Base-by-base conservation (phyloP, 257 asterid species). In the Schizonepeta tenuifolia region DNA sequence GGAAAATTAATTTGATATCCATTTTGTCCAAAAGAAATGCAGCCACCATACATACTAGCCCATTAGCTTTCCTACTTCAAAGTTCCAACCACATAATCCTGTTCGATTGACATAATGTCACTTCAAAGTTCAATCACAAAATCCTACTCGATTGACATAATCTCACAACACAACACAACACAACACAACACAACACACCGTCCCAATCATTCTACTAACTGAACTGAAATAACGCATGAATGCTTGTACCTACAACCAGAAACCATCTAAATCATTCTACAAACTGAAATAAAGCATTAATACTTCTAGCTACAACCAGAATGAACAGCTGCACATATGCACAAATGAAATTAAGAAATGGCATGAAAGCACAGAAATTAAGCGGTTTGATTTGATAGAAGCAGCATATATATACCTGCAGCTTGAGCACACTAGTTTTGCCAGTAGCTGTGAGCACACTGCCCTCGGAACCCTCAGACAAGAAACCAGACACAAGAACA, bases 371-470 rank as follows among this genome's bases (percentile, higher is more conserved):
- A 36, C 6, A 24, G 67, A 5, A 68, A 26, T 20, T 3, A 57
- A 57, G 21, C 28, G 12, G 36, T 13, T n/a, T n/a, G 15, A 68
- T 21, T 38, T 38, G 43, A 49, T 15, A 9, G 24, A 62, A 71
- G 17, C 20, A 54, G 33, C 81, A 89, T 60, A 65, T 56, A 65
- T 56, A 40, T 65, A 65, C 99, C 97, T 91, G 98, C 71, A 94
- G 82, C 89, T 94, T 94, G 68, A 90, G 82, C 62, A 92, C 98
- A 69, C 81, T 88, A 2, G 98, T 90, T 86, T 84, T 90, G 63
- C 80, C 92, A 71, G 98, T 81, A 65, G 89, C 96, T 21, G 95
- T 83, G 55, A 95, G 86, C 71, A 95, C 92, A 56, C 93, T 80
- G 26, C 89, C 86, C 65, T 81, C 89, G 2, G 96, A 84, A 65